Conservation (phyloP, 306 rosid species). For the Prunus fruticosa region DNA sequence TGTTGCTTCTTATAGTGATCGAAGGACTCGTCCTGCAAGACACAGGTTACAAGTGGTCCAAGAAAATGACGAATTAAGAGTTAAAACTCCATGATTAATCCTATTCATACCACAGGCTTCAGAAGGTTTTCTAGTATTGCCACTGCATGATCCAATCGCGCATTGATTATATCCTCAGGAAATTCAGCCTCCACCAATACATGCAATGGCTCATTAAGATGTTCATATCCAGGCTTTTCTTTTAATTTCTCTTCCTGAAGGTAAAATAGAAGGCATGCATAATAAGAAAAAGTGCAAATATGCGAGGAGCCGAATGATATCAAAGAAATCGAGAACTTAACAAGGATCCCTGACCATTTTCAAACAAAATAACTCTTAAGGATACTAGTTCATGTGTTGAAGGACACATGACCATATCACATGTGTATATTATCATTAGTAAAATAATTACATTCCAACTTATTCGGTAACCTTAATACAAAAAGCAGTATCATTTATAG, state of each 20-base stretch:
- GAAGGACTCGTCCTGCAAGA: constrained; percentile 70
- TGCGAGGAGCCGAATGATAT: background rate
- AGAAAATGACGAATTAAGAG: background rate
- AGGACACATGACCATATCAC: no score
- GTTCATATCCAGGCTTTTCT: constrained; percentile 86
- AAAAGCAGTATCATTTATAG: no score
- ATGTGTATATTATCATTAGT: no score
- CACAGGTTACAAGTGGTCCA: background rate
- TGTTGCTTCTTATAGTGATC: constrained; percentile 93
- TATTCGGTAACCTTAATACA: background rate
- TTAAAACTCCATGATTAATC: background rate
- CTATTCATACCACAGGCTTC: constrained; percentile 79
- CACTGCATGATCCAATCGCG: constrained; percentile 84
- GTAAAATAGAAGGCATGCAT: background rate
- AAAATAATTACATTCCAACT: background rate
- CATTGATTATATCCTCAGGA: constrained; percentile 72
- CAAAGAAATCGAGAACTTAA: background rate
- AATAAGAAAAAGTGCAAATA: constrained; percentile 5
- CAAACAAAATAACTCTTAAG: background rate
- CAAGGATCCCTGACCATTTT: background rate
- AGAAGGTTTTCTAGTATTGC: constrained; percentile 75
- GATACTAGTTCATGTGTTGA: no score
- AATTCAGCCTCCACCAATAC: constrained; percentile 91
- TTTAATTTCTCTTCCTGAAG: constrained; percentile 83
- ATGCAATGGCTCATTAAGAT: constrained; percentile 85